Evolutionary conservation across 2,329 filamentous ascomycete genomes (phyloP), one percentile per base, ranked within the genome.

Genomic region (Boeremia exigua): DNA sequence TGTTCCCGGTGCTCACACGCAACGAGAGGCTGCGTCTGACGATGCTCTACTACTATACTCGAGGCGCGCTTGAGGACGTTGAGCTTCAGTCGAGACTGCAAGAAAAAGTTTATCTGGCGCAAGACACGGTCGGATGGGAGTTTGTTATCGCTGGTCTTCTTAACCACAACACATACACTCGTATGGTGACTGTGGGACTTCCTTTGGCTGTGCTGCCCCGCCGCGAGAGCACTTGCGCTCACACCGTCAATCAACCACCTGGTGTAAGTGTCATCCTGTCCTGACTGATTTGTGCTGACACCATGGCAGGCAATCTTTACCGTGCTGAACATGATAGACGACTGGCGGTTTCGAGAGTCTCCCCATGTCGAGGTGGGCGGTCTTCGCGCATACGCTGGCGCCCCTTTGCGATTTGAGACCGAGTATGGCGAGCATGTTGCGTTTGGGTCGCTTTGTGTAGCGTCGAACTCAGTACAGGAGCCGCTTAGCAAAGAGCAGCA

Each of bases 1-100:
- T 78, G 7, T 74, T 70, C 36, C 75, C 75, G 10, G 58, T 67
- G 1, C 60, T 78, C 36, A 67, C 74, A 2, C 67, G 61, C 17
- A 76, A 77, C 45, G 75, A 78, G 56, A 65, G 72, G 23, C 49
- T 76, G 6, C 70, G 75, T 27, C 60, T 78, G 38, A 76, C 75
- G 2, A 69, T 74, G 61, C 62, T 80, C 0, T 82, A 76, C 71
- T 82, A 81, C 51, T 80, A 81, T 30, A 78, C 78, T 1, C 68
- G 70, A 27, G 73, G 73, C 4, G 67, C 79, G 8, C 60, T 76
- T 10, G 62, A 77, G 7, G 77, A 81, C 48, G 58, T 58, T 6
- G 78, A 80, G 32, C 67, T 81, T 32, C 65, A 80, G 14, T 71
- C 70, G 2, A 71, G 74, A 0, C 59, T 81, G 3, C 78, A 79